A percentile compares a stretch with the other conserved stretches of the same genome.
These are phyloP conservation scores for Dactylonectria macrodidyma DNA, from an alignment of 2,329 filamentous ascomycete genomes.

Conservation along the genomic window DNA sequence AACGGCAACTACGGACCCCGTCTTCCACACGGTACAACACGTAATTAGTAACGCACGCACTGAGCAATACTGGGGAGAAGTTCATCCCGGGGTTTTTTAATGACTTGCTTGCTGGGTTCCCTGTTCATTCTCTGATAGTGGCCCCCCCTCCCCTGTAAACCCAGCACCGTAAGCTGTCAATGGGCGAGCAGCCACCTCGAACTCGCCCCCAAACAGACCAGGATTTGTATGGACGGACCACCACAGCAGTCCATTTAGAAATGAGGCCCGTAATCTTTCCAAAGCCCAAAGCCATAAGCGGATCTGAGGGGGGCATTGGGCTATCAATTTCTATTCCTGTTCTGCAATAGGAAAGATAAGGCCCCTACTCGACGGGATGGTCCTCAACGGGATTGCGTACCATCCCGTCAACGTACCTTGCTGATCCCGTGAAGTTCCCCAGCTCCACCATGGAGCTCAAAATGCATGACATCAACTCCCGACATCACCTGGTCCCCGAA, in stretches of 20 bases:
- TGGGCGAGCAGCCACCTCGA: constrained; percentile 10
- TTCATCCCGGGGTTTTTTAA: background rate
- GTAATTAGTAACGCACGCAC: background rate
- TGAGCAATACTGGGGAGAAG: background rate
- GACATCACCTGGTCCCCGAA: constrained; percentile 12
- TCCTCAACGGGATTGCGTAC: background rate
- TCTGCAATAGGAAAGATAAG: background rate
- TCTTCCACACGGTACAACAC: background rate
- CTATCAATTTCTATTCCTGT: constrained; percentile 7
- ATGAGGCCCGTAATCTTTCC: constrained; percentile 6
- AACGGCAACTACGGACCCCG: background rate
- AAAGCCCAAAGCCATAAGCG: constrained; percentile 12
- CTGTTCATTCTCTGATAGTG: background rate
- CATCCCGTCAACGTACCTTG: constrained; percentile 3
- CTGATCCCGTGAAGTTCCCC: constrained; percentile 11
- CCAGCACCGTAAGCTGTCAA: constrained; percentile 24
- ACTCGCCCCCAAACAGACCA: constrained; percentile 1
- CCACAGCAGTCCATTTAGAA: background rate
- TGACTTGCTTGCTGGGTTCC: constrained; percentile 3
- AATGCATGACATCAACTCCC: constrained; percentile 20
- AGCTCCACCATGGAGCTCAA: constrained; percentile 1
- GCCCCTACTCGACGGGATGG: background rate
- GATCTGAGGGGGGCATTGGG: constrained; percentile 13
- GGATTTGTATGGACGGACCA: constrained; percentile 2
- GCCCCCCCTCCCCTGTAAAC: constrained; percentile 5